Evolutionary conservation across 768 basidiomycete genomes (phyloP), one percentile per base, ranked within the genome.

Genomic region (Termitomyces sp.): DNA sequence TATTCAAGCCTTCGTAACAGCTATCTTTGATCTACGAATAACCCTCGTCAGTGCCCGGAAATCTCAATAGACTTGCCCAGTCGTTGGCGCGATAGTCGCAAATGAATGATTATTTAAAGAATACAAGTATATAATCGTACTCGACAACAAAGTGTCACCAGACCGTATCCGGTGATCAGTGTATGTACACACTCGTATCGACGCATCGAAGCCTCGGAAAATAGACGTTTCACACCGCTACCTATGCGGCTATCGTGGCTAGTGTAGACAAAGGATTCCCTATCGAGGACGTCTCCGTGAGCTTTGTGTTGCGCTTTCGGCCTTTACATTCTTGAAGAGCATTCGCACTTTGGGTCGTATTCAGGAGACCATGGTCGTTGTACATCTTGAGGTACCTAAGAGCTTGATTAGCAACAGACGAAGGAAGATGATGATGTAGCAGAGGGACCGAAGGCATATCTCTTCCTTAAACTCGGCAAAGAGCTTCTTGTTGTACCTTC

Each of bases 401-500:
- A 57, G 18, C 8, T 35, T 33, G 33, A 33, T 57, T 16, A 51
- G 45, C 28, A 52, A 54, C 35, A 22, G 36, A 36, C 32, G 4
- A 32, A 15, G 36, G 32, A 15, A 50, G 7, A 28, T 16, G 22
- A 48, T 32, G 5, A 61, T n/a, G 22, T 55, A 48, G 13, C 9
- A 44, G 18, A 52, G 36, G 57, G 58, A 87, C 87, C 86, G 81
- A 57, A 86, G 75, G 69, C 92, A 93, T 0, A 83, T 72, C 70
- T 93, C 92, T 71, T 92, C 89, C 66, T 85, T 86, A 72, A 91
- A 94, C 38, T 93, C 89, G 8, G 84, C 75, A 65, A 92, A 92
- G 32, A 93, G 74, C 69, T 87, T 91, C 63, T 88, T 82, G 71
- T 94, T 94, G 66, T 84, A 82, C 73, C 81, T 87, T 18, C 92